phyloP scores from a whole-genome alignment of 768 basidiomycete species.

The Phylloporus rhodoxanthus region DNA sequence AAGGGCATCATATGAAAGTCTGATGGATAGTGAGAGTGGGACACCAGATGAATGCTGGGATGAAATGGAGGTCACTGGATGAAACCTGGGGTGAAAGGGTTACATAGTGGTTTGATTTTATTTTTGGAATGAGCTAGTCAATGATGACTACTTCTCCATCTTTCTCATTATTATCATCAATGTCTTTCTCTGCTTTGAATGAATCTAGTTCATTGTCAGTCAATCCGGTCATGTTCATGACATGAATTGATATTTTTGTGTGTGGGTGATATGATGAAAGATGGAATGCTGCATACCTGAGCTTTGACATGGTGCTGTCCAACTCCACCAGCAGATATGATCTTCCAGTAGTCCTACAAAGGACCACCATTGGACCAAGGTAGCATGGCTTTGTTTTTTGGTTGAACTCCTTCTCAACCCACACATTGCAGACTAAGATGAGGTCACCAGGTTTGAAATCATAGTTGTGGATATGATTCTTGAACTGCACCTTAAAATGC shows the following conservation, averaged over 20 bases:
- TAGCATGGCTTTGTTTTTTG: conserved; percentile 23
- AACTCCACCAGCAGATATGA: conserved; percentile 26
- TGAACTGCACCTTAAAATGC: neutral
- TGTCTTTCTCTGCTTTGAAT: neutral
- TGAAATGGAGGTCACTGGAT: neutral
- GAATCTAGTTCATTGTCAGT: neutral
- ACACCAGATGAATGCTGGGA: no score
- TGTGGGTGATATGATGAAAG: conserved; percentile 16
- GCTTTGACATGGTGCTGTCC: conserved; percentile 15
- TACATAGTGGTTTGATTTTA: neutral
- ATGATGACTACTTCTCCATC: neutral
- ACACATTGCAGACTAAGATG: neutral
- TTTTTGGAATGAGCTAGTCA: neutral
- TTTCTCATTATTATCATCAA: neutral
- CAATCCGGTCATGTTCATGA: neutral
- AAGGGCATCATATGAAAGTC: no score
- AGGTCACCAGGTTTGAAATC: neutral
- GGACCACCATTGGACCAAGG: conserved; percentile 24
- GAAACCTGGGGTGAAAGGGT: neutral
- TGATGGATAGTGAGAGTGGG: no score
- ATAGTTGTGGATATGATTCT: neutral
- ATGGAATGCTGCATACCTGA: conserved; percentile 16
- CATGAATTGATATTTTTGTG: neutral
- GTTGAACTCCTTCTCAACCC: conserved; percentile 12
- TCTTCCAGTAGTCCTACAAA: conserved; percentile 15